A percentile compares a stretch with the other conserved stretches of the same genome.
These are phyloP conservation scores for Mucor irregularis DNA, from an alignment of 371 early-diverging fungal genomes.

Conservation along the genomic window DNA sequence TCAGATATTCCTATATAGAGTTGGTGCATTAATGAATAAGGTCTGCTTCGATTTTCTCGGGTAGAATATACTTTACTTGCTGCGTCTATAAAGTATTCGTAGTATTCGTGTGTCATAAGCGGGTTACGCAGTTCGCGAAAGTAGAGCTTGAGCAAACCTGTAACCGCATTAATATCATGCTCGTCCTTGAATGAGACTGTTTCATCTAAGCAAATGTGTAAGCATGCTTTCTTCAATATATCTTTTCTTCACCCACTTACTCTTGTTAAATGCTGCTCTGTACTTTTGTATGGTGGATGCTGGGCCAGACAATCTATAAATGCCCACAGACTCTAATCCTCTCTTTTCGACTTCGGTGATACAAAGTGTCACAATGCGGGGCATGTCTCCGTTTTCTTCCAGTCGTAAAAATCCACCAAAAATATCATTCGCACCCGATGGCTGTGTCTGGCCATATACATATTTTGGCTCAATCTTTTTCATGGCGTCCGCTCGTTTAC, in stretches of 20 bases:
- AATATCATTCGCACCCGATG: conserved; percentile 34
- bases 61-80: conserved; percentile 54
- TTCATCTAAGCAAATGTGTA: no score
- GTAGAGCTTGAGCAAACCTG: conserved; percentile 78
- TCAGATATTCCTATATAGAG: conserved; percentile 63
- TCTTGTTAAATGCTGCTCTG: conserved; percentile 57
- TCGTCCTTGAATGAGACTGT: conserved; percentile 50
- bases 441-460: conserved; percentile 7
- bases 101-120: conserved; percentile 75
- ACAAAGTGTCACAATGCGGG: conserved; percentile 66
- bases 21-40: neutral
- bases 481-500: no score
- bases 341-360: conserved; percentile 67
- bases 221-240: neutral
- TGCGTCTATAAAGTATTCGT: conserved; percentile 76
- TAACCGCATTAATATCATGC: conserved; percentile 76
- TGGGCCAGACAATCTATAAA: conserved; percentile 83
- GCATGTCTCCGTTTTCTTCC: conserved; percentile 53
- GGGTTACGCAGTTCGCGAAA: conserved; percentile 82
- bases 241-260: conserved; percentile 32
- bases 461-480: conserved; percentile 8
- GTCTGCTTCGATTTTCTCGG: neutral
- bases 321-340: conserved; percentile 67
- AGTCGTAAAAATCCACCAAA: conserved; percentile 69
- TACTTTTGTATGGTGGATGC: conserved; percentile 72